These are phyloP conservation scores for Phytophthora tentaculata DNA, from an alignment of 352 stramenopile species.

Conservation along the genomic window DNA sequence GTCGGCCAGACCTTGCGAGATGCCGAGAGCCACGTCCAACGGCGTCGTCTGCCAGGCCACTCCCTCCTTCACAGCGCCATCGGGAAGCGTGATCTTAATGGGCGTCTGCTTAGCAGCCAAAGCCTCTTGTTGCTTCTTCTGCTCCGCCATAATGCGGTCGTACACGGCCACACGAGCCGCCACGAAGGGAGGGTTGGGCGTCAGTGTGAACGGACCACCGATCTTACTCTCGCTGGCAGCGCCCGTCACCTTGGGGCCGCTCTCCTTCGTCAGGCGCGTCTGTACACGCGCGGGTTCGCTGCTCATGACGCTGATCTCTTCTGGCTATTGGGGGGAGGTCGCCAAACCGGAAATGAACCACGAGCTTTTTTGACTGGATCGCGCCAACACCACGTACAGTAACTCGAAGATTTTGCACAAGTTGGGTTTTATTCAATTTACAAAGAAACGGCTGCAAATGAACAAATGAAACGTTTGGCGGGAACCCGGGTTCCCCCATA, in stretches of 20 bases:
- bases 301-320: constrained; percentile 23
- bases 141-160: constrained; percentile 79
- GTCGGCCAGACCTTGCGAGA: constrained; percentile 96
- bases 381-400: background rate
- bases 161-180: constrained; percentile 83
- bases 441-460: too few species aligned
- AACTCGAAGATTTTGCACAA: background rate
- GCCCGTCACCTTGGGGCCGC: constrained; percentile 66
- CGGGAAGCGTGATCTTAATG: constrained; percentile 98
- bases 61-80: constrained; percentile 94
- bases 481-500: too few species aligned
- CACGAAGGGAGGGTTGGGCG: constrained; percentile 87
- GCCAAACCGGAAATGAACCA: constrained; percentile 24
- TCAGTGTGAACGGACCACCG: constrained; percentile 79
- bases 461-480: too few species aligned
- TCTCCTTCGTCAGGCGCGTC: constrained; percentile 82
- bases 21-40: constrained; percentile 95
- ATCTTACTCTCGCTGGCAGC: constrained; percentile 70
- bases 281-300: constrained; percentile 61
- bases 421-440: background rate
- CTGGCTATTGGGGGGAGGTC: constrained; percentile 3
- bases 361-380: constrained; percentile 31
- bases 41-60: constrained; percentile 95
- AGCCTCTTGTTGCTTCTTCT: constrained; percentile 74
- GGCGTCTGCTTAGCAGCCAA: constrained; percentile 83